Percentiles rank a stretch among this genome's conserved stretches.
Evolutionary conservation across 495 filamentous ascomycete species (phyloP).

Genomic region (Aspergillus bertholletiae): DNA sequence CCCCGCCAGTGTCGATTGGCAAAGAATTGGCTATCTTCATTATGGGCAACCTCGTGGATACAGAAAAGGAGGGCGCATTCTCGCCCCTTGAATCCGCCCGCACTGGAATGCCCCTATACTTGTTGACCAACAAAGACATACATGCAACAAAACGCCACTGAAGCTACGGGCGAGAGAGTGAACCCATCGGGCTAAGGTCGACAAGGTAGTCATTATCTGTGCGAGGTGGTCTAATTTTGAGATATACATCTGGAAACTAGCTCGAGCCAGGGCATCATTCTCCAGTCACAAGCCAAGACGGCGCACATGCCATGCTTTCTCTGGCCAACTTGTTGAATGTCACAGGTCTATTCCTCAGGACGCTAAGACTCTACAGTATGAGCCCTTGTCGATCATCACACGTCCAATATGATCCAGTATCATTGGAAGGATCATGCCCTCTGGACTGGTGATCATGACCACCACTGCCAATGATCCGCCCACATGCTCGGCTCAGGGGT

Average conservation of each 20-base stretch:
- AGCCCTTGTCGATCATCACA: neutral
- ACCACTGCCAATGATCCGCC: conserved; percentile 3
- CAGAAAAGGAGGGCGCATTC: neutral
- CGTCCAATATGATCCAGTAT: neutral
- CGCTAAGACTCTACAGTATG: neutral
- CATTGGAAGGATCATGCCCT: neutral
- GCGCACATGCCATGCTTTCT: neutral
- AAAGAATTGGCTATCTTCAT: neutral
- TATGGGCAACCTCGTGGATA: neutral
- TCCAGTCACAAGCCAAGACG: neutral
- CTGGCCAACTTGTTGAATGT: neutral
- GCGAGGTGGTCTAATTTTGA: too few species aligned
- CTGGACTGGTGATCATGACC: neutral
- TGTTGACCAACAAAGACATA: neutral
- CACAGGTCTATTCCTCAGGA: neutral
- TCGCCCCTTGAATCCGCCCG: neutral
- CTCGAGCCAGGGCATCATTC: too few species aligned
- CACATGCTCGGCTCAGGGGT: conserved; percentile 7
- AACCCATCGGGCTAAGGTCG: neutral
- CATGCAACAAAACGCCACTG: neutral
- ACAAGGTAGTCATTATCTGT: too few species aligned
- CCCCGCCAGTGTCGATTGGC: neutral
- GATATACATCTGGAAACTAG: too few species aligned
- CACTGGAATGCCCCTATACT: neutral
- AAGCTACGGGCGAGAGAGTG: neutral